Conservation (phyloP, 768 basidiomycete genomes). For the Clathrus columnatus region DNA sequence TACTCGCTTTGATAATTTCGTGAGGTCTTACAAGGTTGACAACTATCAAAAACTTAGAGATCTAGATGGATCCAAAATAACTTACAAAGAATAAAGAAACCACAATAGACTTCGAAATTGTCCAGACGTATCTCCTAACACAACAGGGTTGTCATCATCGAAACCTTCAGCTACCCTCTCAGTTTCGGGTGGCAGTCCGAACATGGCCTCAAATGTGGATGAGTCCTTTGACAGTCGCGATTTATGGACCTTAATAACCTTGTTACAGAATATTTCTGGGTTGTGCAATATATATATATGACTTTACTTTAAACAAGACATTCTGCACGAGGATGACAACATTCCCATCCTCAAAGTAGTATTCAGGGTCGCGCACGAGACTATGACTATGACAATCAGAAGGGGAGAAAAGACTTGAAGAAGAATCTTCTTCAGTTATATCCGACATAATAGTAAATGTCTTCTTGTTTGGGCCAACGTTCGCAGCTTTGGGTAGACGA, state of each 20-base stretch:
- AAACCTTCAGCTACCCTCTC: conserved; percentile 39
- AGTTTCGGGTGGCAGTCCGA: conserved; percentile 54
- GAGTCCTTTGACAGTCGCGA: conserved; percentile 45
- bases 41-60: conserved; percentile 6
- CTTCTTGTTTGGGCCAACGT: too few relatives aligned
- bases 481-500: too few relatives aligned
- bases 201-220: conserved; percentile 58
- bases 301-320: conserved; percentile 56
- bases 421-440: too few relatives aligned
- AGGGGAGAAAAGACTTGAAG: too few relatives aligned
- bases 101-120: conserved; percentile 71
- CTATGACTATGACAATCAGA: too few relatives aligned
- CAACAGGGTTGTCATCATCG: conserved; percentile 57
- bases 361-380: conserved; percentile 36
- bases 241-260: conserved; percentile 2
- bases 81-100: conserved; percentile 70
- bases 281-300: not conserved
- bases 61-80: too few relatives aligned
- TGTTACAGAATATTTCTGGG: not conserved
- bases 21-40: conserved; percentile 40
- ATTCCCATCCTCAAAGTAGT: conserved; percentile 62
- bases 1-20: conserved; percentile 43
- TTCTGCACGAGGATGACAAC: conserved; percentile 55
- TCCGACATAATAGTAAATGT: too few relatives aligned
- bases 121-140: conserved; percentile 53